Evolutionary conservation across 2,329 filamentous ascomycete genomes (phyloP).

Genomic region (Microdochium trichocladiopsis): DNA sequence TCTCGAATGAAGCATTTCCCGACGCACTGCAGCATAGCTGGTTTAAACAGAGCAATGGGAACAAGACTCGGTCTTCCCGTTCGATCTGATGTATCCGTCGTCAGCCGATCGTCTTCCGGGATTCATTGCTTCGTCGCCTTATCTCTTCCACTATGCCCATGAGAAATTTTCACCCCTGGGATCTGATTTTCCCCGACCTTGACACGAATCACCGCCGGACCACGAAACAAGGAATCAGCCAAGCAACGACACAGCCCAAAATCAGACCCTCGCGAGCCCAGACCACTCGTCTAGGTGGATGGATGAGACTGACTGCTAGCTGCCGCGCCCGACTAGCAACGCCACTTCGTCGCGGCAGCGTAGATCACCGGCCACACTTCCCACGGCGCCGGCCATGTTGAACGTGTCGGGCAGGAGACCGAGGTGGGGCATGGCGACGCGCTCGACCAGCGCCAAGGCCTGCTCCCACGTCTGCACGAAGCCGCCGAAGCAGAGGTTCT

Average conservation of each 20-base stretch:
- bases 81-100: neutral
- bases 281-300: neutral
- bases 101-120: neutral
- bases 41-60: neutral
- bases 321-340: neutral
- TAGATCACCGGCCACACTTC: neutral
- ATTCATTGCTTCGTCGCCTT: neutral
- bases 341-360: neutral
- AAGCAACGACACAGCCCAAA: neutral
- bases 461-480: conserved; percentile 7
- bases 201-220: neutral
- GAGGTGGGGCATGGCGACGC: conserved; percentile 2
- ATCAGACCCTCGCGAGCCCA: neutral
- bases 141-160: neutral
- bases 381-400: conserved; percentile 11
- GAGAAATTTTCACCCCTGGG: neutral
- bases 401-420: conserved; percentile 20
- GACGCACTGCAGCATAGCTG: neutral
- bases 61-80: neutral
- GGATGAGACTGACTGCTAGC: neutral
- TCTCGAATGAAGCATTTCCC: neutral
- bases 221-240: neutral
- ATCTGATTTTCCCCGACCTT: neutral
- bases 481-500: conserved; percentile 1
- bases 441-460: conserved; percentile 7